Percentiles rank a stretch among this genome's conserved stretches.
Evolutionary conservation across 2,329 filamentous ascomycete species (phyloP).

Genomic region (Teratosphaeria zuluensis): DNA sequence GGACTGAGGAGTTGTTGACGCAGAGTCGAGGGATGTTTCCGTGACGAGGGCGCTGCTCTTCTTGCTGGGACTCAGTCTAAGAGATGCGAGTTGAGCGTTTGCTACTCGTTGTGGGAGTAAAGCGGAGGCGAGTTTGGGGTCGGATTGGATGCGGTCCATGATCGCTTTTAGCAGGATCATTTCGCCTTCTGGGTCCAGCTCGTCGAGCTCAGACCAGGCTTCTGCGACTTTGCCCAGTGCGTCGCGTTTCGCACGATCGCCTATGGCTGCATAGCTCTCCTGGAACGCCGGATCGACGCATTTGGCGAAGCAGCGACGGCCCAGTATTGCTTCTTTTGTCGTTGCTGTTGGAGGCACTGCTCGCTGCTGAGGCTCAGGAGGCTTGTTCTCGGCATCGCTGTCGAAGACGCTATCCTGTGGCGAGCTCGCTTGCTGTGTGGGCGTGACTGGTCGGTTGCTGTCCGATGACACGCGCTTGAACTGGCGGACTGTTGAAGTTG

Average conservation of each 20-base stretch:
- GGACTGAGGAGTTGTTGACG: constrained; percentile 13
- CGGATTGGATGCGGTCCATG: constrained; percentile 61
- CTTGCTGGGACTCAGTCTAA: constrained; percentile 21
- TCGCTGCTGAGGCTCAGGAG: constrained; percentile 33
- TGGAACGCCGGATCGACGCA: constrained; percentile 74
- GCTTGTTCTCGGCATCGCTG: constrained; percentile 55
- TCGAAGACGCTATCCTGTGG: constrained; percentile 25
- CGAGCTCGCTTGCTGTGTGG: constrained; percentile 8
- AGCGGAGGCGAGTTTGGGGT: constrained; percentile 51
- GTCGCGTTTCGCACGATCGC: constrained; percentile 57
- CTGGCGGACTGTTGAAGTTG: constrained; percentile 79
- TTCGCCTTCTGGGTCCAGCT: constrained; percentile 80
- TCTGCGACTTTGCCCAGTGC: constrained; percentile 74
- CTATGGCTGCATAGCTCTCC: constrained; percentile 75
- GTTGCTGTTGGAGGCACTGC: constrained; percentile 21
- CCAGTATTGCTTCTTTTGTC: constrained; percentile 71
- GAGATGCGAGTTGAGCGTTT: constrained; percentile 26
- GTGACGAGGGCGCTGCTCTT: constrained; percentile 10
- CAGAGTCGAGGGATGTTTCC: constrained; percentile 9
- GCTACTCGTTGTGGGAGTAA: constrained; percentile 30
- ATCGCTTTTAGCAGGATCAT: constrained; percentile 75
- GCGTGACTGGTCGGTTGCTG: constrained; percentile 11
- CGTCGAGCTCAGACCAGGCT: constrained; percentile 75
- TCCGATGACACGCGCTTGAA: constrained; percentile 70
- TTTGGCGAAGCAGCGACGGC: constrained; percentile 70